These are phyloP conservation scores for Wickerhamomyces sydowiorum DNA, from an alignment of 805 yeast species.

Conservation along the genomic window DNA sequence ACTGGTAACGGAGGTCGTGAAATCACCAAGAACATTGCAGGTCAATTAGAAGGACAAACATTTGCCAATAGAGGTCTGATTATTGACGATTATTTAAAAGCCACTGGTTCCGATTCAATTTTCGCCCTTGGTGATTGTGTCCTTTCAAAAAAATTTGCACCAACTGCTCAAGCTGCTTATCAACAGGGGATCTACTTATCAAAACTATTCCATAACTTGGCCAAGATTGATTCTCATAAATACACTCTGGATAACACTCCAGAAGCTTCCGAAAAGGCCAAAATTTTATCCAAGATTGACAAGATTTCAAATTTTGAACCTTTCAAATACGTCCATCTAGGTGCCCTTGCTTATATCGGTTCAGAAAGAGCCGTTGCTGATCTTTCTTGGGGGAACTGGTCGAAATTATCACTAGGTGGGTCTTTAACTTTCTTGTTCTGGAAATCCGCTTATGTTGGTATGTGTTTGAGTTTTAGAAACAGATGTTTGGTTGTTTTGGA, in stretches of 20 bases:
- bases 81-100: conserved; percentile 74
- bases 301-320: conserved; percentile 45
- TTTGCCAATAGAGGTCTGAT: conserved; percentile 87
- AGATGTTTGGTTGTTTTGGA: conserved; percentile 81
- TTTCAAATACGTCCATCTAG: conserved; percentile 82
- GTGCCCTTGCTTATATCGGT: conserved; percentile 93
- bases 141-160: conserved; percentile 78
- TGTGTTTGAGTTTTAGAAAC: conserved; percentile 87
- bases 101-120: conserved; percentile 71
- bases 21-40: conserved; percentile 59
- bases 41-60: conserved; percentile 68
- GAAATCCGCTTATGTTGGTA: conserved; percentile 89
- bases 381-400: conserved; percentile 72
- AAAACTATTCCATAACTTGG: conserved; percentile 56
- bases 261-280: conserved; percentile 32
- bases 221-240: conserved; percentile 55
- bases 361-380: conserved; percentile 93
- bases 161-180: conserved; percentile 96
- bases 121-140: conserved; percentile 96
- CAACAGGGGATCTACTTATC: conserved; percentile 89
- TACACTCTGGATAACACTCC: conserved; percentile 32
- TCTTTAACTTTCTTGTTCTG: conserved; percentile 85
- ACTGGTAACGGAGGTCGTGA: conserved; percentile 92
- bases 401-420: conserved; percentile 79
- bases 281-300: conserved; percentile 29